Evolutionary conservation across 2,329 filamentous ascomycete genomes (phyloP).

Genomic region (Arachnomyces sp.): DNA sequence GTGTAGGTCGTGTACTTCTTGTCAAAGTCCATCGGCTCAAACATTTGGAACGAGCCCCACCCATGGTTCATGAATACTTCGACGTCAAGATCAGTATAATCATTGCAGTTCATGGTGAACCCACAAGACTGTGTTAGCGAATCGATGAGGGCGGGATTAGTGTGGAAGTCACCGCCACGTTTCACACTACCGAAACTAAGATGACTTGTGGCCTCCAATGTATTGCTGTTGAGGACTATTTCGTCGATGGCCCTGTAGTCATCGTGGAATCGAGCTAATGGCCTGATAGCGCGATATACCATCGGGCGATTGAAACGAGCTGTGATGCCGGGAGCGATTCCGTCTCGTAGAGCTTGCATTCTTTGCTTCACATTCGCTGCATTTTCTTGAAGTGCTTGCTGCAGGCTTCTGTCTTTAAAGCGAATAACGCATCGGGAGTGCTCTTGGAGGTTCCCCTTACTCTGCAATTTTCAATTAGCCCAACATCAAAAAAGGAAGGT

Average conservation of each 20-base stretch:
- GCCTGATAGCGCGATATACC: constrained; percentile 38
- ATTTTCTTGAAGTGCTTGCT: constrained; percentile 11
- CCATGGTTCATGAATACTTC: constrained; percentile 14
- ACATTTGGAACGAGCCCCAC: no score
- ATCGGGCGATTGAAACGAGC: constrained; percentile 14
- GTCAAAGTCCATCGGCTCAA: constrained; percentile 10
- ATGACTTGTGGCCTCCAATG: constrained; percentile 38
- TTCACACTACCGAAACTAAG: constrained; percentile 43
- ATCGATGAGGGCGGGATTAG: constrained; percentile 12
- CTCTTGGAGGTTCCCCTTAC: constrained; percentile 10
- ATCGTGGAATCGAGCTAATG: constrained; percentile 50
- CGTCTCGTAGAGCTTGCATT: constrained; percentile 13
- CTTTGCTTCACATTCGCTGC: constrained; percentile 7
- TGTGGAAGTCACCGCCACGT: constrained; percentile 34
- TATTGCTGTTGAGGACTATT: constrained; percentile 44
- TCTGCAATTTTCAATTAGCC: no score
- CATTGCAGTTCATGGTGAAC: constrained; percentile 13
- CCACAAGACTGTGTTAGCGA: constrained; percentile 11
- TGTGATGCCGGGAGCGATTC: constrained; percentile 10
- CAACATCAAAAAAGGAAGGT: no score
- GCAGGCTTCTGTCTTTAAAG: constrained; percentile 13
- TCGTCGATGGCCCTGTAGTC: constrained; percentile 44
- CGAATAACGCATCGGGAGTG: constrained; percentile 16
- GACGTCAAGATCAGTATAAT: constrained; percentile 10
- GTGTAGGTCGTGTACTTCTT: constrained; percentile 9